Conservation (phyloP, 2,329 filamentous ascomycete species). For the Fusarium multiceps region DNA sequence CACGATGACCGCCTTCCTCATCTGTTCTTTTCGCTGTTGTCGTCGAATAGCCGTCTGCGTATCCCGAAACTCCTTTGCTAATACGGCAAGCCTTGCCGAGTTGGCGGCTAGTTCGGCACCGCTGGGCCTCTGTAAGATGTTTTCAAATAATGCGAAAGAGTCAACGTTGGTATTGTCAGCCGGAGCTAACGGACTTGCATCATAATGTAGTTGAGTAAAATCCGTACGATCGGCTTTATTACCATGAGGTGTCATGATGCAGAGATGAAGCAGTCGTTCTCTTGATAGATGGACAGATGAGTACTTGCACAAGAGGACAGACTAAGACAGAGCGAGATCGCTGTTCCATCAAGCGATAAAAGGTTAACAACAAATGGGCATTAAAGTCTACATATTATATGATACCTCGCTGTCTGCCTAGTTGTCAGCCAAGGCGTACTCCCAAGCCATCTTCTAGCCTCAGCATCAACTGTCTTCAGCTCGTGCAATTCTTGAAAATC, state of each 20-base stretch:
- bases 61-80: conserved; percentile 7
- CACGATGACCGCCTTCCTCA: background rate
- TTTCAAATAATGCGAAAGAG: background rate
- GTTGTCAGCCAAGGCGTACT: conserved; percentile 24
- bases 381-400: background rate
- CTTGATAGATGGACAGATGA: background rate
- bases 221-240: background rate
- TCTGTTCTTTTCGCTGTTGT: background rate
- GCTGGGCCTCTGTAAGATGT: background rate
- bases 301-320: too few species aligned
- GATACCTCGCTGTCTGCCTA: background rate
- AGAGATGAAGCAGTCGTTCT: background rate
- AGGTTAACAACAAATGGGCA: too few species aligned
- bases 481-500: fast-evolving
- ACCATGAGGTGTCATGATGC: background rate
- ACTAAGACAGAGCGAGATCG: too few species aligned
- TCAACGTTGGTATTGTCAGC: background rate
- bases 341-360: too few species aligned
- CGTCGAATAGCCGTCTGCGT: background rate
- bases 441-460: background rate
- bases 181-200: background rate
- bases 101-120: conserved; percentile 1
- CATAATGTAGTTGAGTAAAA: background rate
- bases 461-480: background rate
- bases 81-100: background rate